Evolutionary conservation across 225 moss, liverwort and hornwort species (phyloP), one percentile per base, ranked within the genome.

Genomic region (Physcomitrellopsis africana): DNA sequence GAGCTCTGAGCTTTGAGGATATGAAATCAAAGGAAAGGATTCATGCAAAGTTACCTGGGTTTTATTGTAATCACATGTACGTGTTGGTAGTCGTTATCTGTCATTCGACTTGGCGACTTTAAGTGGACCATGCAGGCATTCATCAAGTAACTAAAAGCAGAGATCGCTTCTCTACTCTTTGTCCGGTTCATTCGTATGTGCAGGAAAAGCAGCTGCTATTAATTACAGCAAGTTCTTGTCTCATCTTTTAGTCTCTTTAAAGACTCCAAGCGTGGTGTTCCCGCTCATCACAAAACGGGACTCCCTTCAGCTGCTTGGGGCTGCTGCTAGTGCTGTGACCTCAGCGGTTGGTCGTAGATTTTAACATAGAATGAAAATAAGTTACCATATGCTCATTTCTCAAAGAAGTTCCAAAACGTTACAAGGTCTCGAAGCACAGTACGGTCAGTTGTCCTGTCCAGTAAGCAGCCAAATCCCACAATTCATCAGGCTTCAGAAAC

Each of bases 21-120:
- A 68, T 11, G 51, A 68, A 68, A 68, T 51, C 51, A 68, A 23
- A 68, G 51, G 49, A 20, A 10, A 51, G 51, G 49, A 47, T 68
- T 52, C 51, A 68, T 20, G 23, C 67, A 16, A 49, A 17, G 15
- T 26, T 68, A 68, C 48, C 51, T 8, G 23, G 12, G 51, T 13
- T 10, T 65, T 10, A 3, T 68, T 26, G 2, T 68, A 22, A 24
- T n/a, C n/a, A n/a, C n/a, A n/a, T n/a, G n/a, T n/a, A 18, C 18
- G 9, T 45, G 66, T 9, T 3, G 66, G 5, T 15, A 9, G 9
- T 24, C 48, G 9, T 45, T 13, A 12, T 29, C 14, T 17, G 63
- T 64, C 43, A 11, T 17, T n/a, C 37, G 43, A 29, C 29, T 29
- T 29, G 29, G 29, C 29, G 29, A 29, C 29, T 29, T 64, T 11